Conservation (phyloP, 2,329 filamentous ascomycete genomes). For the Aspergillus versicolor region DNA sequence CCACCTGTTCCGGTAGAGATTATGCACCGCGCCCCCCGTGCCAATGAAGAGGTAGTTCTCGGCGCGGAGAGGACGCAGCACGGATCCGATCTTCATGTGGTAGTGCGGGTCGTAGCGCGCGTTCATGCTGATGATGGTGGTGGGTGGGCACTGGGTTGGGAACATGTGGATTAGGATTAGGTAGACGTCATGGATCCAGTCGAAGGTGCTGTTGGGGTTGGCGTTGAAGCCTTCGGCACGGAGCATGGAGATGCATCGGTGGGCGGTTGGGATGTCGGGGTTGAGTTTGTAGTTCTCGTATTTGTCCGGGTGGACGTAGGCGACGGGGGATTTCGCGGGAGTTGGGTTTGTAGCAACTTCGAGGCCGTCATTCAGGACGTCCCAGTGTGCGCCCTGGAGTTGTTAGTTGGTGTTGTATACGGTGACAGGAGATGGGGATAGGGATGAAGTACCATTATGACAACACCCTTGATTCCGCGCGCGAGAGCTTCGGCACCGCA, state of each 20-base stretch:
- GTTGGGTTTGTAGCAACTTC: conserved; percentile 61
- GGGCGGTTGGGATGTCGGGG: conserved; percentile 56
- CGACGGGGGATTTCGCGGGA: conserved; percentile 63
- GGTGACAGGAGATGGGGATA: no score
- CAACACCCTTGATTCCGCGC: conserved; percentile 59
- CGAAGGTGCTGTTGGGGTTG: conserved; percentile 55
- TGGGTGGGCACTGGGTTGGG: conserved; percentile 62
- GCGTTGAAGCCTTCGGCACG: conserved; percentile 55
- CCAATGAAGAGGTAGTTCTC: conserved; percentile 60
- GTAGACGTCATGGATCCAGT: conserved; percentile 73
- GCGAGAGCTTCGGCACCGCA: conserved; percentile 63
- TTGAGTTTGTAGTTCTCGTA: conserved; percentile 63
- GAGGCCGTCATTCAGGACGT: conserved; percentile 54
- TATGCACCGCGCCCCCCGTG: conserved; percentile 66
- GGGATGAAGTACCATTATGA: conserved; percentile 60
- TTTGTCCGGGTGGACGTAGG: conserved; percentile 65
- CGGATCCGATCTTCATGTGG: conserved; percentile 58
- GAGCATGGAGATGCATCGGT: conserved; percentile 53
- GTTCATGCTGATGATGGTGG: conserved; percentile 56
- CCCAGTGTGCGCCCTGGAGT: conserved; percentile 62
- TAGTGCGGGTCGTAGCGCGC: conserved; percentile 55
- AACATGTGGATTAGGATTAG: conserved; percentile 71
- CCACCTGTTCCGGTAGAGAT: conserved; percentile 68
- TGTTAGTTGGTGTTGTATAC: not conserved
- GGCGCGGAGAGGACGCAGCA: conserved; percentile 55